Evolutionary conservation across 768 basidiomycete species (phyloP).

Genomic region (Lyophyllum shimeji): DNA sequence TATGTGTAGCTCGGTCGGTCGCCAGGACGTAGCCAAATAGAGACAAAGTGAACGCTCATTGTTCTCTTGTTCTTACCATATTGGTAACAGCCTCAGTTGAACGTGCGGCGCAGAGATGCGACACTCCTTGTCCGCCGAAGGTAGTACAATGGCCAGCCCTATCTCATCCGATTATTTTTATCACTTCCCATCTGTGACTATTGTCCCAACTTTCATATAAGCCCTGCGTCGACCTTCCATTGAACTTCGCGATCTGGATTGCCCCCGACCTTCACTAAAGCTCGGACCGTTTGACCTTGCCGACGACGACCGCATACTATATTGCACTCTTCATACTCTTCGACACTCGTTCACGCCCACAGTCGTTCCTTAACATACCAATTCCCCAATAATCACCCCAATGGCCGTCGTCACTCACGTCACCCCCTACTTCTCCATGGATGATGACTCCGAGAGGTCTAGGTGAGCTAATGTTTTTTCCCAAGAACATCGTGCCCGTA

Average conservation of each 20-base stretch:
- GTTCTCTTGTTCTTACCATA: background rate
- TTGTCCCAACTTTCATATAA: conserved; percentile 10
- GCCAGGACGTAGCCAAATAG: no score
- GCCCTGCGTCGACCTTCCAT: background rate
- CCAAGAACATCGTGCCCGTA: background rate
- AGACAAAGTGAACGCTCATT: conserved; percentile 1
- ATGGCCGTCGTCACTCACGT: conserved; percentile 25
- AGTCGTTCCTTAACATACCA: background rate
- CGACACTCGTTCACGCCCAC: conserved; percentile 2
- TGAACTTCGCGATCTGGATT: conserved; percentile 10
- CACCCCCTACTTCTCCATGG: conserved; percentile 27
- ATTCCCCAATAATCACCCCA: conserved; percentile 6
- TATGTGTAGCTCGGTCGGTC: no score
- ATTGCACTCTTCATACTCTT: conserved; percentile 1
- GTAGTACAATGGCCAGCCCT: background rate
- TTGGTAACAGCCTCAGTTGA: no score
- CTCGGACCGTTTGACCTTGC: background rate
- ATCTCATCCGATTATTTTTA: no score
- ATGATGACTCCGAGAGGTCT: conserved; percentile 15
- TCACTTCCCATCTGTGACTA: background rate
- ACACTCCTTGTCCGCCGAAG: background rate
- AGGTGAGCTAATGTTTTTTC: conserved; percentile 5
- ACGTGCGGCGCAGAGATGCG: no score
- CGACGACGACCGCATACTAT: background rate
- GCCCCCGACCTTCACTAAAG: conserved; percentile 1